phyloP scores from a whole-genome alignment of 768 basidiomycete genomes.

The Naematelia aurantialba region DNA sequence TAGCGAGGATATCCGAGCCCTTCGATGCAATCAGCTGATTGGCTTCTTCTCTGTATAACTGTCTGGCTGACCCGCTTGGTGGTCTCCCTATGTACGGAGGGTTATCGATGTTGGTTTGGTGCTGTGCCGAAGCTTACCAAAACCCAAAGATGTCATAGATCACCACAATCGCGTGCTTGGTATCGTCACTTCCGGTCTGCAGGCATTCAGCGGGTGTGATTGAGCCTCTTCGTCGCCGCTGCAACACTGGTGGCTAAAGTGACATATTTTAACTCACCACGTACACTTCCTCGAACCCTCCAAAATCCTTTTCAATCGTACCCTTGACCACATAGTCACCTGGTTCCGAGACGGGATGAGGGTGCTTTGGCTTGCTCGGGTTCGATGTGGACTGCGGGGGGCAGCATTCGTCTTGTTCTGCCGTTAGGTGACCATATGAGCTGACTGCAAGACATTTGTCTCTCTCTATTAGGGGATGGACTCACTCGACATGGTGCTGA shows the following conservation, averaged over 20 bases:
- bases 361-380: conserved; percentile 14
- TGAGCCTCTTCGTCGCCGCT: not conserved
- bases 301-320: conserved; percentile 19
- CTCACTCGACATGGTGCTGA: not conserved
- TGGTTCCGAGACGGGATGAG: conserved; percentile 25
- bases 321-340: conserved; percentile 36
- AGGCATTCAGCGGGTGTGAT: not conserved
- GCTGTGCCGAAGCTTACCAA: conserved; percentile 47
- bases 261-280: conserved; percentile 16
- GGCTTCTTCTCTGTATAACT: too few species aligned
- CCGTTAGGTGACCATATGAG: not conserved
- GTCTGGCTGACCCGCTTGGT: conserved; percentile 19
- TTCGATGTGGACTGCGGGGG: conserved; percentile 23
- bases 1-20: conserved; percentile 63
- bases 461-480: too few species aligned
- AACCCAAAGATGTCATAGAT: conserved; percentile 67
- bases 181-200: conserved; percentile 54
- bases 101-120: not conserved
- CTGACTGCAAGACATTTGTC: too few species aligned
- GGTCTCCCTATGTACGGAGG: conserved; percentile 25
- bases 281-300: conserved; percentile 40
- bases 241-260: not conserved
- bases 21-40: conserved; percentile 42
- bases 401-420: conserved; percentile 17
- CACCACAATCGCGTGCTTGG: conserved; percentile 58